A percentile compares a stretch with the other conserved stretches of the same genome.
phyloP scores from a whole-genome alignment of 306 rosid species.

The Cucumis cinereus region DNA sequence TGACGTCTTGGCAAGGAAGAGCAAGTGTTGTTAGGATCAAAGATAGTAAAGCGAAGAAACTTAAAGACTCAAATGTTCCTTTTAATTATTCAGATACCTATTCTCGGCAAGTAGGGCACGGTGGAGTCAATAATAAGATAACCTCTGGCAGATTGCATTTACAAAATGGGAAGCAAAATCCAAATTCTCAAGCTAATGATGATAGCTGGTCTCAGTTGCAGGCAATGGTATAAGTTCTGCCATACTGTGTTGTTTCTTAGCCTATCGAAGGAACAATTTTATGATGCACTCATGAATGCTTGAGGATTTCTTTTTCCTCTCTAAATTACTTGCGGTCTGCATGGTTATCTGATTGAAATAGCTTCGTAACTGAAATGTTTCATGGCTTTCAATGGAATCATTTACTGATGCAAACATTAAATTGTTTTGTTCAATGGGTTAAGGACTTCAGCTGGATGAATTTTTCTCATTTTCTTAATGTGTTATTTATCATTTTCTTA shows the following conservation, averaged over 20 bases:
- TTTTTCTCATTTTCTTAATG: constrained; percentile 5
- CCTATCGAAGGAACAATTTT: neutral
- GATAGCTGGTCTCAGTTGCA: constrained; percentile 21
- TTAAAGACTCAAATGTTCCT: constrained; percentile 27
- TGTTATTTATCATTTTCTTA: neutral
- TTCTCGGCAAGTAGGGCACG: constrained; percentile 19
- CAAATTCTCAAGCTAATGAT: constrained; percentile 22
- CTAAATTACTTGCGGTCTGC: neutral
- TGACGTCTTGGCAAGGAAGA: constrained; percentile 37
- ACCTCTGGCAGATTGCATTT: constrained; percentile 19
- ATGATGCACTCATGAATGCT: constrained; percentile 3
- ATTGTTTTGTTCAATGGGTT: no score
- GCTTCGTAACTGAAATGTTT: neutral
- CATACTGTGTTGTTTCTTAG: constrained; percentile 1
- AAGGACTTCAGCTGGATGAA: neutral
- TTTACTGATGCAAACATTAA: neutral
- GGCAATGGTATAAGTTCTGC: constrained; percentile 22
- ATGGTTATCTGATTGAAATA: neutral
- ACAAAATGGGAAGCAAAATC: constrained; percentile 14
- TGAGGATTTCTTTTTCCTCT: neutral
- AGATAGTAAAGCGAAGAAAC: constrained; percentile 30
- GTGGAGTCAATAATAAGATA: constrained; percentile 27
- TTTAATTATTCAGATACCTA: constrained; percentile 26
- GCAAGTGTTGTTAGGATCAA: constrained; percentile 27
- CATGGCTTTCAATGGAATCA: neutral